phyloP scores from a whole-genome alignment of 108 stramenopile species.

The Skeletonema tropicum region DNA sequence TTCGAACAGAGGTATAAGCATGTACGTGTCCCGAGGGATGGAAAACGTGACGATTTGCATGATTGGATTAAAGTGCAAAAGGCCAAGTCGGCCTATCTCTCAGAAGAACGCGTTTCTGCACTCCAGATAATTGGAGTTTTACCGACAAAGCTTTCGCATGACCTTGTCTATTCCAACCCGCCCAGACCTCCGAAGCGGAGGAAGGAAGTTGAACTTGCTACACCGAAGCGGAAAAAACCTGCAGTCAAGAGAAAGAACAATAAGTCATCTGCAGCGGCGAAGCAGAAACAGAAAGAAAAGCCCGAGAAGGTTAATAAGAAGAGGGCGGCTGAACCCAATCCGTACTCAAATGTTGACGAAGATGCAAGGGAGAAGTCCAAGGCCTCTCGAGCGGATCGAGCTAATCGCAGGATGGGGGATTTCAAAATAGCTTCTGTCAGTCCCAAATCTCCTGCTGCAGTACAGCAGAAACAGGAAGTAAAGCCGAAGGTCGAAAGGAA shows the following conservation, averaged over 20 bases:
- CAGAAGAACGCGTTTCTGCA: not conserved
- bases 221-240: not conserved
- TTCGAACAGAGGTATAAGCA: not conserved
- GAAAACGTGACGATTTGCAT: conserved; percentile 8
- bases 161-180: not conserved
- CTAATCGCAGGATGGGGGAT: too few species aligned
- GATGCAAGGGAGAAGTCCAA: too few species aligned
- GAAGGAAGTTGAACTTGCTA: not conserved
- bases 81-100: not conserved
- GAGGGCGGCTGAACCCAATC: too few species aligned
- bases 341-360: too few species aligned
- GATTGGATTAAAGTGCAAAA: conserved; percentile 3
- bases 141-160: not conserved
- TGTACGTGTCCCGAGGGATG: not conserved
- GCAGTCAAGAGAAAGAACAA: too few species aligned
- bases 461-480: not conserved
- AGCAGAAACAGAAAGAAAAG: too few species aligned
- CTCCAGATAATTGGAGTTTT: not conserved
- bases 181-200: not conserved
- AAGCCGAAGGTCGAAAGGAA: not conserved
- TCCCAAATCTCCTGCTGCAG: too few species aligned
- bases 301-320: too few species aligned
- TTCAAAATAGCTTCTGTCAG: too few species aligned
- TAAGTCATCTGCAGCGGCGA: too few species aligned
- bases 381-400: too few species aligned